Evolutionary conservation across 208 protist genomes (phyloP), one percentile per base, ranked within the genome.

Genomic region (Crithidia sp.): DNA sequence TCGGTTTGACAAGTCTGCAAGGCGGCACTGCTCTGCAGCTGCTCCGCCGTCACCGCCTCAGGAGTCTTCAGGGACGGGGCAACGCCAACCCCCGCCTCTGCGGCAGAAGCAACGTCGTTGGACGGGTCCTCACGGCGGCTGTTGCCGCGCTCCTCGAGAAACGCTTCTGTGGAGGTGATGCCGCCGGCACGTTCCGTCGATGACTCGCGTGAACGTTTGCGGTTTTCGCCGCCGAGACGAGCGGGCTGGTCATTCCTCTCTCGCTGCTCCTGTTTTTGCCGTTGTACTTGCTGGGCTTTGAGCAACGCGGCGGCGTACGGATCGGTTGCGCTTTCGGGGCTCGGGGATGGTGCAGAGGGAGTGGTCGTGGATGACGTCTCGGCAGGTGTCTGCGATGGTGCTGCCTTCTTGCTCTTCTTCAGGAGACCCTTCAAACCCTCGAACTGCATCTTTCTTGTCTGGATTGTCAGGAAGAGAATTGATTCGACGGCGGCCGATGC

Each of bases 401-500:
- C 36, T 7, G 44, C 41, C 62, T 56, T 47, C 71, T 79, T 82
- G 36, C 78, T 81, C 58, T 82, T 82, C 17, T 82, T 78, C 12
- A 85, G 54, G n/a, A 77, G 59, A 4, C 65, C 76, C 14, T 77
- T 63, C 12, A 85, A 53, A 5, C 76, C 81, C 16, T 77, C 76
- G 36, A 85, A 85, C 36, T 75, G 57, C 71, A 80, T 82, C 54
- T 53, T 71, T 12, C 36, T 49, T 28, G 28, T 28, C 28, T 28
- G 28, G 28, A 28, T 28, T 28, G 28, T 28, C 28, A 28, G 28
- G 28, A 28, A 28, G 28, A 28, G 28, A 28, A 28, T 28, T 28
- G 1, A 28, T 28, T 28, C 1, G 28, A 28, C 28, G 28, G 28
- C 28, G 28, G 28, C 28, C 1, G 28, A 28, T 28, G 28, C 28